phyloP scores from a whole-genome alignment of 306 rosid species.

The Fragaria nilgerrensis region DNA sequence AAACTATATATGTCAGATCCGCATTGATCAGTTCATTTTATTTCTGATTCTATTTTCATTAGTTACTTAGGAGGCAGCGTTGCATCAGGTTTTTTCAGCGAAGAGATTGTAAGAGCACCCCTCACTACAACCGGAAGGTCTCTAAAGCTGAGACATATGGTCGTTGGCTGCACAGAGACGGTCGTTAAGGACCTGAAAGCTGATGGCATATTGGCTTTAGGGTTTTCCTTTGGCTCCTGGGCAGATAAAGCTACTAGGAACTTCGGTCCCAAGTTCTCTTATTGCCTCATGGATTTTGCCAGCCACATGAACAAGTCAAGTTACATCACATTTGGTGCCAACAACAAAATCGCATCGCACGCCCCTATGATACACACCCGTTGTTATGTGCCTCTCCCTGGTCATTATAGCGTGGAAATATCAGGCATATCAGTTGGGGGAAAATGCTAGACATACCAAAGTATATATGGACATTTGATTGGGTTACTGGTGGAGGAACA shows the following conservation, averaged over 20 bases:
- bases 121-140: not conserved
- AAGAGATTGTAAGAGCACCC: not conserved
- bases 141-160: not conserved
- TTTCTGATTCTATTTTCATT: not conserved
- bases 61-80: not conserved
- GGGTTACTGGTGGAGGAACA: not conserved
- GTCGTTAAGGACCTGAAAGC: not conserved
- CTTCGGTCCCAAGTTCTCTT: constrained; percentile 3
- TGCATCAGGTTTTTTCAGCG: not conserved
- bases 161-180: constrained; percentile 2
- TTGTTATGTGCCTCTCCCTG: not conserved
- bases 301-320: not conserved
- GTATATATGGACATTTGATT: not conserved
- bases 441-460: not conserved
- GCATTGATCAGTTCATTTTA: not conserved
- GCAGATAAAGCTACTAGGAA: not conserved
- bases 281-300: not conserved
- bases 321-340: not conserved
- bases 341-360: not conserved
- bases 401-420: not conserved
- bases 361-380: not conserved
- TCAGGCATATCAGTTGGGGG: not conserved
- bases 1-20: not conserved
- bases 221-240: not conserved
- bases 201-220: not conserved